Conservation (phyloP, 2,329 filamentous ascomycete species). For the Macrophomina tecta region DNA sequence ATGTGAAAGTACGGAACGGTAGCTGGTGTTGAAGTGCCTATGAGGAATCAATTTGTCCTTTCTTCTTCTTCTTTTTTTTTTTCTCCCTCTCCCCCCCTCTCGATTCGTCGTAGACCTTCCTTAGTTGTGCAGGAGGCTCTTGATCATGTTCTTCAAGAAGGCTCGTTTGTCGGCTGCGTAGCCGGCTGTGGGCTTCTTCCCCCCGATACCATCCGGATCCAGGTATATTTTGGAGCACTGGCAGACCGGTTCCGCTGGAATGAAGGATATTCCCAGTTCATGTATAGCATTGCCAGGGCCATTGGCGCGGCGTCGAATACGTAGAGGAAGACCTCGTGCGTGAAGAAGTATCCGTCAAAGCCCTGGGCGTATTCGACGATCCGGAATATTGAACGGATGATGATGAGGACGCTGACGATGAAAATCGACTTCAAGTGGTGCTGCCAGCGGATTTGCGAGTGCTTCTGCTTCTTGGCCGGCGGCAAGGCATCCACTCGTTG, state of each 20-base stretch:
- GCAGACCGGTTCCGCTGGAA: background rate
- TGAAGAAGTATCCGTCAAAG: constrained; percentile 50
- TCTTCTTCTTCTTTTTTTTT: background rate
- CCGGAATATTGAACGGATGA: background rate
- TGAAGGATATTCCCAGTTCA: background rate
- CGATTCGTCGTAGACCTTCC: too few species aligned
- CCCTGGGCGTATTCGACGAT: constrained; percentile 53
- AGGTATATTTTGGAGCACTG: background rate
- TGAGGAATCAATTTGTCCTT: background rate
- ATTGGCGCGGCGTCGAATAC: constrained; percentile 55
- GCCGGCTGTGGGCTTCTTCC: background rate
- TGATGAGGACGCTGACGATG: background rate
- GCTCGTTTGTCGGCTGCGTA: too few species aligned
- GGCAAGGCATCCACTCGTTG: constrained; percentile 32
- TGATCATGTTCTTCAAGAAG: too few species aligned
- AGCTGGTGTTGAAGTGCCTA: too few species aligned
- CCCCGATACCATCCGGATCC: background rate
- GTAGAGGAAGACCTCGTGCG: constrained; percentile 54
- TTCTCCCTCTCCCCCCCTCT: too few species aligned
- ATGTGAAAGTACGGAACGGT: too few species aligned
- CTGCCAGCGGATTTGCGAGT: background rate
- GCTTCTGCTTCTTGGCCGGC: constrained; percentile 23
- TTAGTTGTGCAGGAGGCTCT: too few species aligned
- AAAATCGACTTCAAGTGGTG: background rate
- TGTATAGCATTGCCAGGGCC: constrained; percentile 47